A percentile compares a stretch with the other conserved stretches of the same genome.
Evolutionary conservation across 2,329 filamentous ascomycete species (phyloP).

Genomic region (Epichloe brachyelytri): DNA sequence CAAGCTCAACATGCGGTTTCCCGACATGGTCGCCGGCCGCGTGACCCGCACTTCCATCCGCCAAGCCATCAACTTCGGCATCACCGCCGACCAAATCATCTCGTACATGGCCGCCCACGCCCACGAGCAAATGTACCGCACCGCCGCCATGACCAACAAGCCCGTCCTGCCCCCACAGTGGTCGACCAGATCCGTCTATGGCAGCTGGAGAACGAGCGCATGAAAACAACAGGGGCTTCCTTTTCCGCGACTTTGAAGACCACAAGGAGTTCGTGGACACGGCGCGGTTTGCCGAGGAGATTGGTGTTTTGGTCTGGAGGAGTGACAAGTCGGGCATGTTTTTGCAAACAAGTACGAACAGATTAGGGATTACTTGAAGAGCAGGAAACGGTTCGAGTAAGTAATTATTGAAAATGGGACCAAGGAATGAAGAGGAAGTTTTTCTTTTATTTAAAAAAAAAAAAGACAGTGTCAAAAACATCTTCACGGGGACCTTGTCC

Average conservation of each 20-base stretch:
- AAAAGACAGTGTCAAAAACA: not conserved
- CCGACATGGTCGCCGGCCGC: slow-evolving; percentile 86
- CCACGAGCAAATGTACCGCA: slow-evolving; percentile 81
- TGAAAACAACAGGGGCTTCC: slow-evolving; percentile 74
- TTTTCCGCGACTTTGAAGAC: slow-evolving; percentile 79
- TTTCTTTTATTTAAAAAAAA: not conserved
- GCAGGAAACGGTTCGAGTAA: slow-evolving; percentile 39
- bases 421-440: not conserved
- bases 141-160: slow-evolving; percentile 40
- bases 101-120: slow-evolving; percentile 85
- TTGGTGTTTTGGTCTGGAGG: slow-evolving; percentile 82
- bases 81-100: slow-evolving; percentile 92
- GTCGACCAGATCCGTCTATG: slow-evolving; percentile 95
- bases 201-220: slow-evolving; percentile 94
- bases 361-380: slow-evolving; percentile 66
- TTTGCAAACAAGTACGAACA: slow-evolving; percentile 83
- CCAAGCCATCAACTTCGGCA: slow-evolving; percentile 75
- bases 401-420: not conserved
- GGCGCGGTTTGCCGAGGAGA: slow-evolving; percentile 70
- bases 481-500: too few species aligned
- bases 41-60: slow-evolving; percentile 82
- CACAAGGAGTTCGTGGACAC: slow-evolving; percentile 58
- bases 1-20: slow-evolving; percentile 78
- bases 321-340: slow-evolving; percentile 71
- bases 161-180: slow-evolving; percentile 88